Percentiles rank a stretch among this genome's conserved stretches.
Evolutionary conservation across 805 yeast species (phyloP).

Genomic region (Cyberlindnera saturnus): DNA sequence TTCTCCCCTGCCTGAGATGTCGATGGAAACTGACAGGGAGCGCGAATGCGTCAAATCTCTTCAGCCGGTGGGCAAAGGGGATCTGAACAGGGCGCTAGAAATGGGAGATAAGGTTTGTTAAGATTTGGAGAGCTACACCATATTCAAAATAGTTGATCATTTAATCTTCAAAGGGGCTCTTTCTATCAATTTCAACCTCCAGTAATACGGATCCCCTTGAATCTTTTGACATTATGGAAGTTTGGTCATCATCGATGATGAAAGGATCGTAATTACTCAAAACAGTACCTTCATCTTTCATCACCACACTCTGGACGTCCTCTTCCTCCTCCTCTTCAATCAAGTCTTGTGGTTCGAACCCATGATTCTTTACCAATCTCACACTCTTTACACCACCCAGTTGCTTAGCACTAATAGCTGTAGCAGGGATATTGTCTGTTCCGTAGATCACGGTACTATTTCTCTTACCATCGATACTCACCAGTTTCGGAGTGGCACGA

Average conservation of each 20-base stretch:
- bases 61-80: too few relatives aligned
- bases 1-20: too few relatives aligned
- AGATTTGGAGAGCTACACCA: too few relatives aligned
- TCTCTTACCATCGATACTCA: slow-evolving; percentile 32
- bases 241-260: slow-evolving; percentile 16
- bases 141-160: background rate
- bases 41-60: too few relatives aligned
- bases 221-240: slow-evolving; percentile 4
- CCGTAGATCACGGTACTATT: background rate
- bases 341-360: slow-evolving; percentile 8
- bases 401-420: slow-evolving; percentile 20
- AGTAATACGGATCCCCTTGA: slow-evolving; percentile 21
- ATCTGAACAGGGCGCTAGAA: too few relatives aligned
- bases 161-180: slow-evolving; percentile 16
- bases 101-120: too few relatives aligned
- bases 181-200: slow-evolving; percentile 22
- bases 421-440: slow-evolving; percentile 16
- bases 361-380: slow-evolving; percentile 11
- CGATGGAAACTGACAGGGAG: too few relatives aligned
- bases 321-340: slow-evolving; percentile 17
- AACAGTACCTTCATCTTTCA: slow-evolving; percentile 3
- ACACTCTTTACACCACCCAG: slow-evolving; percentile 22
- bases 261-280: slow-evolving; percentile 21
- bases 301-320: slow-evolving; percentile 5
- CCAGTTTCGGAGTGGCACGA: slow-evolving; percentile 66